Percentiles rank a stretch among this genome's conserved stretches.
These are phyloP conservation scores for Astrothelium macrocarpum DNA, from an alignment of 495 filamentous ascomycete species.

Conservation along the genomic window DNA sequence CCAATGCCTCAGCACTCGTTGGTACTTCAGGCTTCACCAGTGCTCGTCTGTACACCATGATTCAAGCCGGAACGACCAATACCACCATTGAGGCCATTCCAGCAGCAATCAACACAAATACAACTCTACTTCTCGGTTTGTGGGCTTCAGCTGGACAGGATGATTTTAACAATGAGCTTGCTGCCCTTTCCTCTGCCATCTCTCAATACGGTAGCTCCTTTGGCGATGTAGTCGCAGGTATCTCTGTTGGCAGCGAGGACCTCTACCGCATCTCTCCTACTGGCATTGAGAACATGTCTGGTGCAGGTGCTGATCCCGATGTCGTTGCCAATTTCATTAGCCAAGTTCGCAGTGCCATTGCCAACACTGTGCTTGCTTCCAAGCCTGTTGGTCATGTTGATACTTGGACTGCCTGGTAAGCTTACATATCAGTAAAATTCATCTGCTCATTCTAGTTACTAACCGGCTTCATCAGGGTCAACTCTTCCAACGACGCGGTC, in stretches of 20 bases:
- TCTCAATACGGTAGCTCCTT: constrained; percentile 52
- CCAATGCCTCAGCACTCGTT: constrained; percentile 54
- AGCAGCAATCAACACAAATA: constrained; percentile 65
- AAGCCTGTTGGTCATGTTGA: constrained; percentile 75
- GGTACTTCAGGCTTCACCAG: constrained; percentile 66
- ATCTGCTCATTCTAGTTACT: background rate
- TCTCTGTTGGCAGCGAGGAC: constrained; percentile 87
- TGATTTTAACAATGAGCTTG: constrained; percentile 57
- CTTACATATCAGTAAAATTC: background rate
- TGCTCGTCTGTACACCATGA: constrained; percentile 57
- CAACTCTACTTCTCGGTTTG: constrained; percentile 63
- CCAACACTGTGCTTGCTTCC: constrained; percentile 45
- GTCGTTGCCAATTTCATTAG: constrained; percentile 56
- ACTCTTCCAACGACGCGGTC: constrained; percentile 60
- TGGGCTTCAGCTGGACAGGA: constrained; percentile 62
- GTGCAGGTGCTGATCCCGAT: constrained; percentile 49
- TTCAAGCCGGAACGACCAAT: constrained; percentile 51
- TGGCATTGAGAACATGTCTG: constrained; percentile 43
- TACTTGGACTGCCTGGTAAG: constrained; percentile 72
- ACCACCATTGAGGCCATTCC: constrained; percentile 60
- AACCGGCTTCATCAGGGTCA: constrained; percentile 36
- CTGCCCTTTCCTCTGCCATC: constrained; percentile 57
- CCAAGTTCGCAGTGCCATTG: constrained; percentile 49
- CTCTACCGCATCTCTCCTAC: constrained; percentile 68
- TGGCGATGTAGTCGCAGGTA: constrained; percentile 59